Evolutionary conservation across 306 rosid species (phyloP).

Genomic region (Corylus americana): DNA sequence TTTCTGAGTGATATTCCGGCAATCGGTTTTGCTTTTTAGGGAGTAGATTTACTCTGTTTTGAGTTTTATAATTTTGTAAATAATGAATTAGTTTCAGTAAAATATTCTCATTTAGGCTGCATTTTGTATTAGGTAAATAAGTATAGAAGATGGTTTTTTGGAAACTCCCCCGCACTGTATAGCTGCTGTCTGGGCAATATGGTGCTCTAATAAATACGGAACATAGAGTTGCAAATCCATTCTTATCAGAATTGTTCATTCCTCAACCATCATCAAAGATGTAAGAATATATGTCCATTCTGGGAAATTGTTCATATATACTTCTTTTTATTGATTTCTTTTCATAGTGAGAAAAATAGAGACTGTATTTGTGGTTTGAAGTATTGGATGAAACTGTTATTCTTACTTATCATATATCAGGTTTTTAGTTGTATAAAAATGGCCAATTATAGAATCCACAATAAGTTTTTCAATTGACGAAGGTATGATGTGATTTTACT

Average conservation of each 20-base stretch:
- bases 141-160: neutral
- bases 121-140: neutral
- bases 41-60: neutral
- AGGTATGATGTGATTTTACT: too few species aligned
- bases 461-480: too few species aligned
- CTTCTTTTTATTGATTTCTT: neutral
- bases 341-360: neutral
- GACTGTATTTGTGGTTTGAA: neutral
- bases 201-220: neutral
- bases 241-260: neutral
- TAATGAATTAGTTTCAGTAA: neutral
- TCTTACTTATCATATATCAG: too few species aligned
- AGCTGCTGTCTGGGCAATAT: neutral
- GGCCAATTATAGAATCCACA: too few species aligned
- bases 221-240: neutral
- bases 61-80: neutral
- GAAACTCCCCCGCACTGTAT: neutral
- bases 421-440: too few species aligned
- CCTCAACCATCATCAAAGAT: neutral
- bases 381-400: neutral
- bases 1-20: neutral
- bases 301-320: too few species aligned
- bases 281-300: neutral
- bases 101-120: neutral
- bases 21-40: constrained; percentile 1